Evolutionary conservation across 352 stramenopile species (phyloP).

Genomic region (Pythium monospermum): DNA sequence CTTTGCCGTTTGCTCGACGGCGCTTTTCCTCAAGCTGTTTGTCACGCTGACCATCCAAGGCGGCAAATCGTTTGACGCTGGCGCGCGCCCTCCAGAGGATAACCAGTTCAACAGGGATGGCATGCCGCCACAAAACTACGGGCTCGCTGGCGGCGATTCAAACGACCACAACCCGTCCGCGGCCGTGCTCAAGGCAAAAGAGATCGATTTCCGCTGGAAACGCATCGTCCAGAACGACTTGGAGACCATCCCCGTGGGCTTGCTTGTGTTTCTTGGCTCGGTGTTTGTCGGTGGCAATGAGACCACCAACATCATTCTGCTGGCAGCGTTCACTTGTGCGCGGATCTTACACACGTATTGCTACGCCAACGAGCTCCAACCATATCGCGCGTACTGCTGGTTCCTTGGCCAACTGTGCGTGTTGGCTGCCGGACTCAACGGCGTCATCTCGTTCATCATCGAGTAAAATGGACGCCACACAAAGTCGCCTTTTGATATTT

Average conservation of each 20-base stretch:
- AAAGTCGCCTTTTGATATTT: not conserved
- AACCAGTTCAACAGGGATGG: slow-evolving; percentile 17
- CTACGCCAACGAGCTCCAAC: slow-evolving; percentile 29
- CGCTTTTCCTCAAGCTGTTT: slow-evolving; percentile 21
- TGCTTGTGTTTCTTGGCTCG: slow-evolving; percentile 38
- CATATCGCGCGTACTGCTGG: slow-evolving; percentile 32
- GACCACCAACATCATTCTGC: slow-evolving; percentile 34
- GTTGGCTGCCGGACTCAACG: slow-evolving; percentile 35
- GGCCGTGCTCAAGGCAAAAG: slow-evolving; percentile 20
- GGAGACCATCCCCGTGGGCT: slow-evolving; percentile 35
- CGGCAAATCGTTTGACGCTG: slow-evolving; percentile 31
- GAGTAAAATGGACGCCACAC: slow-evolving; percentile 6
- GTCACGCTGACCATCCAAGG: slow-evolving; percentile 25
- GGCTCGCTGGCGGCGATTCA: slow-evolving; percentile 20
- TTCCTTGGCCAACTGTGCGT: slow-evolving; percentile 32
- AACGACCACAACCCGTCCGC: slow-evolving; percentile 20
- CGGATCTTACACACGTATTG: slow-evolving; percentile 26
- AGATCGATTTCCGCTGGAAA: slow-evolving; percentile 35
- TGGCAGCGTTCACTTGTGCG: slow-evolving; percentile 19
- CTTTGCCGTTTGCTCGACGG: slow-evolving; percentile 10
- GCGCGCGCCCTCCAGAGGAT: slow-evolving; percentile 30
- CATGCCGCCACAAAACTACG: slow-evolving; percentile 33
- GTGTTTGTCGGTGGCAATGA: slow-evolving; percentile 37
- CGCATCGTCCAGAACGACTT: slow-evolving; percentile 43
- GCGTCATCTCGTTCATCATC: slow-evolving; percentile 28